Conservation (phyloP, 306 rosid species). For the Hylodesmum podocarpum region DNA sequence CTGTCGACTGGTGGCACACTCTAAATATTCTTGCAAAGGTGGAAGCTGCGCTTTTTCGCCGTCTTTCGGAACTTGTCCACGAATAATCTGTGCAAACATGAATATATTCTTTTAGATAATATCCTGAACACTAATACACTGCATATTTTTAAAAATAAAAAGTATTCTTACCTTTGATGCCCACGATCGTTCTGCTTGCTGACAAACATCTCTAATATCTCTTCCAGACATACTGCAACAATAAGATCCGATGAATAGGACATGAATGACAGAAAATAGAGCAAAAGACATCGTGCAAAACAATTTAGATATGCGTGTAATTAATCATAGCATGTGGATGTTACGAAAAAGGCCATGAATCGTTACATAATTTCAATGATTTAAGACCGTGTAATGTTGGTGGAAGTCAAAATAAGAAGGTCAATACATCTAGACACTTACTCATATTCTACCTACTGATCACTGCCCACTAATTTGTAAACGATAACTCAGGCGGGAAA, state of each 20-base stretch:
- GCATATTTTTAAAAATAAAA: neutral
- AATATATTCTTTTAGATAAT: neutral
- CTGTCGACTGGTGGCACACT: conserved; percentile 26
- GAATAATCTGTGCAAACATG: conserved; percentile 53
- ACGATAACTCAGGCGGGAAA: neutral
- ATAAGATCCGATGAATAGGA: neutral
- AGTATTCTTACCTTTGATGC: conserved; percentile 73
- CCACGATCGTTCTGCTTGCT: conserved; percentile 94
- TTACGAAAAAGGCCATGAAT: neutral
- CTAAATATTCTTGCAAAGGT: conserved; percentile 38
- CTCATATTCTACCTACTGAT: conserved; percentile 10
- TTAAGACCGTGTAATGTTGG: conserved; percentile 28
- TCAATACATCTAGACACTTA: neutral
- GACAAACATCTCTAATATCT: conserved; percentile 84
- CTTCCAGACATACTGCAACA: conserved; percentile 92
- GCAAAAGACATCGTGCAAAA: neutral
- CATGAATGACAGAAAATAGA: neutral
- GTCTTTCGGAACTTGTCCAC: conserved; percentile 38
- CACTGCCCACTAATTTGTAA: neutral
- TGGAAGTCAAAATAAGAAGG: conserved; percentile 15
- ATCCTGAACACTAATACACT: neutral
- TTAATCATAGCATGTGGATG: neutral
- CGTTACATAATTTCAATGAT: conserved; percentile 15
- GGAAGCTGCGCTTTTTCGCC: conserved; percentile 33
- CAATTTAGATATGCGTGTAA: neutral